Conservation (phyloP, 768 basidiomycete genomes). For the Boletus huronensis region DNA sequence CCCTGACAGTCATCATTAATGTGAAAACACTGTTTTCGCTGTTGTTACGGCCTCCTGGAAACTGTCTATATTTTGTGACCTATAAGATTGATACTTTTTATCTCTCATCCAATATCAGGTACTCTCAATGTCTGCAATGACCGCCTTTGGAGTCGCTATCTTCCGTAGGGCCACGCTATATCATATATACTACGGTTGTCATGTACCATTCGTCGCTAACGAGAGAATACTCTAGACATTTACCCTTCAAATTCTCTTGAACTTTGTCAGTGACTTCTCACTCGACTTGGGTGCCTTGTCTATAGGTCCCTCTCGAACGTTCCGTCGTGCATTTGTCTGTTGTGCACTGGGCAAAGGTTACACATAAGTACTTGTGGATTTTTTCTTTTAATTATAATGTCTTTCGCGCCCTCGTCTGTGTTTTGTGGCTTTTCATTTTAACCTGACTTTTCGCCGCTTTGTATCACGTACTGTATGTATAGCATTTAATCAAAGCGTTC, state of each 20-base stretch:
- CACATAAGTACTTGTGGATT: too few relatives aligned
- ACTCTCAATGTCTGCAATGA: not conserved
- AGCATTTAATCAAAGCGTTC: too few relatives aligned
- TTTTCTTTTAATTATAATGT: too few relatives aligned
- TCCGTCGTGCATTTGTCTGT: not conserved
- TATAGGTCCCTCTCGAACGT: too few relatives aligned
- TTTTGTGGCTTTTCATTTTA: too few relatives aligned
- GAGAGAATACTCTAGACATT: not conserved
- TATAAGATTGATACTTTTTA: not conserved
- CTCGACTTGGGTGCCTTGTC: not conserved
- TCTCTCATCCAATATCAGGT: not conserved
- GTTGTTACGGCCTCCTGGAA: not conserved
- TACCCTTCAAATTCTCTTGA: not conserved
- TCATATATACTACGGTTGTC: not conserved
- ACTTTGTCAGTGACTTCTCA: not conserved
- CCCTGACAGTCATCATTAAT: too few relatives aligned
- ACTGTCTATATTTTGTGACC: not conserved
- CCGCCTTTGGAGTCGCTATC: not conserved
- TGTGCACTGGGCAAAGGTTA: too few relatives aligned
- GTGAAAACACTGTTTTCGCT: not conserved
- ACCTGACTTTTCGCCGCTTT: too few relatives aligned
- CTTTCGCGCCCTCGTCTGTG: too few relatives aligned
- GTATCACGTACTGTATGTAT: too few relatives aligned
- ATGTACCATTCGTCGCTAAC: not conserved
- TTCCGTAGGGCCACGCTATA: not conserved